Evolutionary conservation across 2,329 filamentous ascomycete species (phyloP).

Genomic region (Aspergillus fumigatiaffinis): DNA sequence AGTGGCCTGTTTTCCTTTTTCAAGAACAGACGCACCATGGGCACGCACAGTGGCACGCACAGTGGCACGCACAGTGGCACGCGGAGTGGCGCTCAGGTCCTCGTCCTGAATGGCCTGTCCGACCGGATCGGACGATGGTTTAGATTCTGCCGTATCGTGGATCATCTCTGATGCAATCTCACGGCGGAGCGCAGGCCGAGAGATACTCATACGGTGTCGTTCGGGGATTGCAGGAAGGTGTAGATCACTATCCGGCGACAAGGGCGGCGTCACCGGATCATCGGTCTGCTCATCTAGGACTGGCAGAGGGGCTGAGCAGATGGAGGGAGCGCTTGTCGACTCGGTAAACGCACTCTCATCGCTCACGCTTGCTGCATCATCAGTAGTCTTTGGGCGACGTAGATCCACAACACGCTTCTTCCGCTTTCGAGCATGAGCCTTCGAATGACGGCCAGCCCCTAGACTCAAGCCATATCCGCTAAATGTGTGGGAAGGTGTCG

Average conservation of each 20-base stretch:
- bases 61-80: conserved; percentile 28
- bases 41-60: conserved; percentile 27
- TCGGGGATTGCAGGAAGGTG: conserved; percentile 34
- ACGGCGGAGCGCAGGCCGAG: conserved; percentile 21
- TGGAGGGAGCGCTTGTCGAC: conserved; percentile 42
- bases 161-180: conserved; percentile 16
- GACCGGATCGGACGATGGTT: conserved; percentile 23
- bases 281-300: conserved; percentile 59
- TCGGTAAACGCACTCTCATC: conserved; percentile 41
- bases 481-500: conserved; percentile 31
- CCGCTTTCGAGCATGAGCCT: conserved; percentile 40
- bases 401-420: conserved; percentile 50
- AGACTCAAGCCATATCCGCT: conserved; percentile 39
- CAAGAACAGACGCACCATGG: conserved; percentile 10
- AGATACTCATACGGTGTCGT: conserved; percentile 28
- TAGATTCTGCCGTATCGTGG: conserved; percentile 21
- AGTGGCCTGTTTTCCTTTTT: conserved; percentile 26
- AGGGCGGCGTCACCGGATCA: conserved; percentile 51
- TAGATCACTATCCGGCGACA: conserved; percentile 40
- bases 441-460: conserved; percentile 41
- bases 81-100: conserved; percentile 34
- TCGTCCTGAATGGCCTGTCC: conserved; percentile 12
- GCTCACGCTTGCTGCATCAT: conserved; percentile 40
- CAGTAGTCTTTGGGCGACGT: conserved; percentile 39
- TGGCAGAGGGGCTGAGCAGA: conserved; percentile 51